These are phyloP conservation scores for Isoetes taiwanensis DNA, from an alignment of 75 land plant species.

Conservation along the genomic window DNA sequence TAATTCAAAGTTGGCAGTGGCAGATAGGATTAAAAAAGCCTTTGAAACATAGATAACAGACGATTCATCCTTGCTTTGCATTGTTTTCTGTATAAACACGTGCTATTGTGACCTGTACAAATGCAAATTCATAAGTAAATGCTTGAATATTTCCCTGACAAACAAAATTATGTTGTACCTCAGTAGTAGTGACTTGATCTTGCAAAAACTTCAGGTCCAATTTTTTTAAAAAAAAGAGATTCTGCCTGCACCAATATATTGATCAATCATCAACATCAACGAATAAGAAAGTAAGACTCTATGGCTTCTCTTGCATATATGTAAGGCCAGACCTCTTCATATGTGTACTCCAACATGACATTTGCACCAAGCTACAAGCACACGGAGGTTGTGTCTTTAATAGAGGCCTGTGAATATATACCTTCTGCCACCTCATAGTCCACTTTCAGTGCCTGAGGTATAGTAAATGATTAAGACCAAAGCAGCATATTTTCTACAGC, in stretches of 20 bases:
- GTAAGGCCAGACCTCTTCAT: constrained; percentile 71
- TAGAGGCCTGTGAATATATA: constrained; percentile 71
- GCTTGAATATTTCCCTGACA: background rate
- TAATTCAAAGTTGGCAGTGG: too few relatives aligned
- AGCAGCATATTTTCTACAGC: too few relatives aligned
- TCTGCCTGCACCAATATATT: constrained; percentile 53
- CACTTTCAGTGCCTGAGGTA: constrained; percentile 57
- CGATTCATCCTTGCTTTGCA: too few relatives aligned
- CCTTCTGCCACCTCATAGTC: constrained; percentile 99
- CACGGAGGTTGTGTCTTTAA: constrained; percentile 65
- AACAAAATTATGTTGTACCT: constrained; percentile 32
- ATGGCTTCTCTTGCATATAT: too few relatives aligned
- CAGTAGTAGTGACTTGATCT: constrained; percentile 93
- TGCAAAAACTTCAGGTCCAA: constrained; percentile 82
- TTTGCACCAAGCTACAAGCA: constrained; percentile 99
- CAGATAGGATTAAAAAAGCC: too few relatives aligned
- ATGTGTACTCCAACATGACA: constrained; percentile 96
- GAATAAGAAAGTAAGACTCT: too few relatives aligned
- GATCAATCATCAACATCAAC: too few relatives aligned
- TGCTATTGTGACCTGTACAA: constrained; percentile 88
- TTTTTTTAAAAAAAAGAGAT: constrained; percentile 64
- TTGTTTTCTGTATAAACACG: constrained; percentile 93
- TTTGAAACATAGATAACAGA: too few relatives aligned
- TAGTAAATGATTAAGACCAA: too few relatives aligned
- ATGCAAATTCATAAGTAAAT: background rate